Base-by-base conservation (phyloP, 306 rosid species). In the Prunus fruticosa region DNA sequence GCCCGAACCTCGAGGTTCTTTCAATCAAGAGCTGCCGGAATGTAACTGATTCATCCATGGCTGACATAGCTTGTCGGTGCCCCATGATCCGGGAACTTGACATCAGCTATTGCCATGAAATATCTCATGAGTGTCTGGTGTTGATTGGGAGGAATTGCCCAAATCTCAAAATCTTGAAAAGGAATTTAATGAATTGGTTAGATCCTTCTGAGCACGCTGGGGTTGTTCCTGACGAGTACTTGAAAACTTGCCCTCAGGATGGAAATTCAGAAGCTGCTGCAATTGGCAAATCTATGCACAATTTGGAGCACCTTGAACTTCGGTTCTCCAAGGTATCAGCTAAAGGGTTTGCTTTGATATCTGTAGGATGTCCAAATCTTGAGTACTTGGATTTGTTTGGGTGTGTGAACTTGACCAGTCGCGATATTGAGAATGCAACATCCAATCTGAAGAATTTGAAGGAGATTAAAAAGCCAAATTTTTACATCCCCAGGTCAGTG, bases 231-330 rank as follows among this genome's bases (percentile, higher is more conserved):
- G 45, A 83, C 11, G 88, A 79, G 68, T 92, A 90, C 71, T 82
- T 90, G 3, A 83, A 84, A 79, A 89, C 92, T 60, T 87, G 91
- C 81, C 98, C 97, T 4, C 97, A 92, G 90, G 98, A 95, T 52
- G 90, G 89, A 69, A 90, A 90, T 57, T 67, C 88, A n/a, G 98
- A 95, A 71, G 93, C 97, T 69, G 79, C 88, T 25, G 93, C 92
- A 22, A 90, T 95, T 74, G 97, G 90, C 34, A 87, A 84, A 64
- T 89, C 78, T 62, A 90, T 95, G 89, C 97, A 91, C 76, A 76
- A 75, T 76, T 86, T 95, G 68, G 86, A 89, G 86, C 79, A 77
- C 70, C 97, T 92, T 47, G 96, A 95, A 86, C 86, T 95, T 52
- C 80, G 90, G 62, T 91, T 91, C 89, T 89, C 86, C 72, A 93